phyloP scores from a whole-genome alignment of 148 eudicot genomes.

The Persicaria maculosa region DNA sequence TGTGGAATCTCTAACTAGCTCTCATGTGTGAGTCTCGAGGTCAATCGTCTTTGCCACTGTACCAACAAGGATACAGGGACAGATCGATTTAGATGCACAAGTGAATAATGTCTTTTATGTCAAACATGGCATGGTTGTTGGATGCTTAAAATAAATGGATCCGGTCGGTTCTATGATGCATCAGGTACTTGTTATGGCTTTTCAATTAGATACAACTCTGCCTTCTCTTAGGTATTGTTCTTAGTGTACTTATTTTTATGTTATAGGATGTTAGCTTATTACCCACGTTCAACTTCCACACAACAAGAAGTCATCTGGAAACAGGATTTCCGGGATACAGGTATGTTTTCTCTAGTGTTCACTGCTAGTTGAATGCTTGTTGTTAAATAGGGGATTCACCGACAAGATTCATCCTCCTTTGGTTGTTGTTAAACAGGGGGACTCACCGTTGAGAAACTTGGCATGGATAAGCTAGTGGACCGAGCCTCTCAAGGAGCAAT shows the following conservation, averaged over 20 bases:
- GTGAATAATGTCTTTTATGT: neutral
- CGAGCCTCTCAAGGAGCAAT: too few species aligned
- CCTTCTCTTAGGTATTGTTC: neutral
- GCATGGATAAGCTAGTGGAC: too few species aligned
- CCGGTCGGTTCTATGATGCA: constrained; percentile 54
- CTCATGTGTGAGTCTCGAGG: too few species aligned
- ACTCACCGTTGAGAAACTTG: too few species aligned
- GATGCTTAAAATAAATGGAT: constrained; percentile 59
- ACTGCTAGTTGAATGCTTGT: neutral
- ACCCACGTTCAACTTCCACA: constrained; percentile 33
- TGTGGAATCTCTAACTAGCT: too few species aligned
- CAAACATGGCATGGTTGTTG: constrained; percentile 59
- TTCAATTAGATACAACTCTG: neutral
- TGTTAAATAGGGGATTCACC: neutral
- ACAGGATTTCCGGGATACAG: constrained; percentile 68
- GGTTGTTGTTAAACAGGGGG: too few species aligned
- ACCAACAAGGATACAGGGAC: too few species aligned
- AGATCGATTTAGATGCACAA: neutral
- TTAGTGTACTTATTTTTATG: constrained; percentile 16
- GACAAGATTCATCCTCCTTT: too few species aligned
- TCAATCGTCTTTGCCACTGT: too few species aligned
- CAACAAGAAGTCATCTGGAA: constrained; percentile 36
- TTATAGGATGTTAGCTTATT: constrained; percentile 35
- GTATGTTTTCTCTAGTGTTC: constrained; percentile 16
- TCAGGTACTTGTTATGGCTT: constrained; percentile 28